Conservation (phyloP, 352 stramenopile species). For the Globisporangium canariense region DNA sequence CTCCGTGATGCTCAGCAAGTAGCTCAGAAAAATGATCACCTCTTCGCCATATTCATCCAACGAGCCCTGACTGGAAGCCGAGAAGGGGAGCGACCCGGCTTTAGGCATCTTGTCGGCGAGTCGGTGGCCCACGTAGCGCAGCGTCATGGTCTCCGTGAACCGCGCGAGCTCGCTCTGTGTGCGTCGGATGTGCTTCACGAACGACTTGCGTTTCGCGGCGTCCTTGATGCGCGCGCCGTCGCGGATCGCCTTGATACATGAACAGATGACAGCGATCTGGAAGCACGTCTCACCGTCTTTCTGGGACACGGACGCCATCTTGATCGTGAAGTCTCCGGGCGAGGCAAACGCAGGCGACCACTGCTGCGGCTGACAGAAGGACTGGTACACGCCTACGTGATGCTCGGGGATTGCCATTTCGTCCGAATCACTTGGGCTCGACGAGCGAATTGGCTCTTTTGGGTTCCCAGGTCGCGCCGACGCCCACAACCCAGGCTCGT, state of each 20-base stretch:
- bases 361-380: conserved; percentile 55
- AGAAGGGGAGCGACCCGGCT: conserved; percentile 22
- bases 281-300: conserved; percentile 43
- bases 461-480: conserved; percentile 17
- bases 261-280: conserved; percentile 56
- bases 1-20: conserved; percentile 60
- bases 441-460: neutral
- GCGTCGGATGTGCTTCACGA: conserved; percentile 52
- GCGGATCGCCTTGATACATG: conserved; percentile 46
- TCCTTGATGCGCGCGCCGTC: conserved; percentile 37
- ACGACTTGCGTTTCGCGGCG: conserved; percentile 59
- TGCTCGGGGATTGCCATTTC: conserved; percentile 70
- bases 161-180: conserved; percentile 48
- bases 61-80: conserved; percentile 27
- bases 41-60: conserved; percentile 54
- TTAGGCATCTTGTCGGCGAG: conserved; percentile 54
- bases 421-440: conserved; percentile 22
- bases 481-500: conserved; percentile 18
- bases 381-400: conserved; percentile 58
- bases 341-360: conserved; percentile 78
- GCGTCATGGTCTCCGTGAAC: conserved; percentile 53
- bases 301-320: conserved; percentile 43
- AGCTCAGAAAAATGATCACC: conserved; percentile 56
- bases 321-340: conserved; percentile 75
- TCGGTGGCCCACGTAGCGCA: conserved; percentile 61